Base-by-base conservation (phyloP, 352 stramenopile species). In the Phytopythium litorale region DNA sequence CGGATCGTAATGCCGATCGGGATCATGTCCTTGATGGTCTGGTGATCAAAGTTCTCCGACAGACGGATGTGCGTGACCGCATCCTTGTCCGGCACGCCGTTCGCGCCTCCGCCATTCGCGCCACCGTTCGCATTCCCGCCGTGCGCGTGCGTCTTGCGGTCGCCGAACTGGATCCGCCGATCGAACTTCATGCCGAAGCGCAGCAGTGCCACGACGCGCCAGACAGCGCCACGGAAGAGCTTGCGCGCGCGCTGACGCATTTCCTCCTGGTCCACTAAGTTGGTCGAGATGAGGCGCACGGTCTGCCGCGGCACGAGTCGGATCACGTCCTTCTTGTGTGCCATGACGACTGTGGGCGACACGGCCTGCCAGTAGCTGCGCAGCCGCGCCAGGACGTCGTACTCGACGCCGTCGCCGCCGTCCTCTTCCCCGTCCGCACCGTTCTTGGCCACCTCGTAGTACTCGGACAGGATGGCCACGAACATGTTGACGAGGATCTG, bases 401-500 rank as follows among this genome's bases (percentile, higher is more conserved):
- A 96, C 72, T 96, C 87, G 30, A 96, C 76, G 43, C 94, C 87
- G 51, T 87, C 76, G 21, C 21, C 33, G 53, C 35, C 53, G 15
- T 76, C 71, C 45, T 73, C 78, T 21, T 67, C 78, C 4, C 68
- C 79, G 57, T 87, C 82, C 66, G 89, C 84, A 49, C 75, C 72
- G 49, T 92, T 88, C 68, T 92, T 94, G 2, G 84, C 86, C 7
- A 75, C 81, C 66, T 92, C 81, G 67, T 96, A 94, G 57, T 94
- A 96, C 61, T 96, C 85, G 1, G 82, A 94, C 2, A 96, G 67
- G 79, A 96, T 94, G 1, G 87, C 87, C 51, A 96, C 84, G 72
- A 96, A 96, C 87, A 96, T 96, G 61, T 96, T 96, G 18, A 96
- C 87, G 35, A 93, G 60, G 50, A 96, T 92, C 63, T 94, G 85